Evolutionary conservation across 2,329 filamentous ascomycete species (phyloP), one percentile per base, ranked within the genome.

Genomic region (Phaeosphaeriaceae sp.): DNA sequence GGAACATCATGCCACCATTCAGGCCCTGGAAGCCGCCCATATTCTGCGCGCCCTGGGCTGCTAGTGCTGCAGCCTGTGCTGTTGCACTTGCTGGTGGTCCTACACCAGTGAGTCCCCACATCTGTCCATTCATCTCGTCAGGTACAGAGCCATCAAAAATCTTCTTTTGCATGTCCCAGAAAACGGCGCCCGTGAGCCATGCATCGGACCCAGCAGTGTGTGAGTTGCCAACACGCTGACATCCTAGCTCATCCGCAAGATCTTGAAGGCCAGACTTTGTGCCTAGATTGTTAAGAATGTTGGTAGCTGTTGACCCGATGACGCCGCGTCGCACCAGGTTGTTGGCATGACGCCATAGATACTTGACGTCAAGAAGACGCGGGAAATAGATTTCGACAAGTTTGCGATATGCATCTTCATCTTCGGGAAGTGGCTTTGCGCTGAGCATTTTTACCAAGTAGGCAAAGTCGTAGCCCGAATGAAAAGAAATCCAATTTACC

Each of bases 401-500:
- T 65, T 87, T 84, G 70, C 95, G 89, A 72, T 97, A 99, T 56
- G 94, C 87, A 41, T 87, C 83, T 71, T 97, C 94, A 61, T 96
- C 91, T 61, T 92, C 89, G 0, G 94, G 94, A 6, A 99, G 81
- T 36, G 88, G 85, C 59, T 87, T 83, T 75, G 89, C 89, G 48
- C 90, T 87, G 72, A 99, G 87, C 49, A 97, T 86, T 77, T 99
- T 99, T 68, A 95, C 92, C 38, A 99, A 81, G 68, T 97, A 97
- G 40, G 92, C 94, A 75, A 99, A 97, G 77, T 99, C 94, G 75
- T 99, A 99, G 52, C 93, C 94, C 21, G 91, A 94, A 73, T 99
- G 94, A 76, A 97, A 97, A 3, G 91, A 96, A 57, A 99, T 90
- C 94, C 94, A 99, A 71, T 91, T 88, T 46, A 97, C 89, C 49